A percentile compares a stretch with the other conserved stretches of the same genome.
phyloP scores from a whole-genome alignment of 1,284 basidiomycete species.

The Pyrrhoderma noxium region DNA sequence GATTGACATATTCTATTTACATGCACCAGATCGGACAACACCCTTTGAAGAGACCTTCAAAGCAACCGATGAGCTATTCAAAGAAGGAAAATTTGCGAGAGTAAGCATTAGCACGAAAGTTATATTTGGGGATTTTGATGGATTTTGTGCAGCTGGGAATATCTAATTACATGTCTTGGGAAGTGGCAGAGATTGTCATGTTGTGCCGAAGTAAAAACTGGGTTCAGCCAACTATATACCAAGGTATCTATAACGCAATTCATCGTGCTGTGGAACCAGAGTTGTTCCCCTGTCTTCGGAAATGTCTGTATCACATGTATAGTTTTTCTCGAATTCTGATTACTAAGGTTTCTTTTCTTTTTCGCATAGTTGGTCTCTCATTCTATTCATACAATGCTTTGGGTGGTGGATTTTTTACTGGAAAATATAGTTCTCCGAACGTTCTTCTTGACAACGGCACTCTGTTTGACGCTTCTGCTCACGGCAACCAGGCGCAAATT shows the following conservation, averaged over 20 bases:
- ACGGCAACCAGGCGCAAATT: constrained; percentile 8
- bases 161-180: constrained; percentile 41
- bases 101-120: background rate
- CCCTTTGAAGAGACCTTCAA: constrained; percentile 30
- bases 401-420: constrained; percentile 40
- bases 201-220: constrained; percentile 46
- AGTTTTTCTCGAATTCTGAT: constrained; percentile 25
- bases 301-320: constrained; percentile 42
- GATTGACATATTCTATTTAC: constrained; percentile 40
- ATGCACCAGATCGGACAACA: constrained; percentile 37
- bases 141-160: constrained; percentile 31
- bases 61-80: constrained; percentile 37
- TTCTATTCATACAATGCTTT: constrained; percentile 24
- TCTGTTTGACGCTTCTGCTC: constrained; percentile 29
- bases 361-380: constrained; percentile 17
- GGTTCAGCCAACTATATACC: constrained; percentile 47
- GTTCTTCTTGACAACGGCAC: constrained; percentile 26
- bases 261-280: constrained; percentile 48
- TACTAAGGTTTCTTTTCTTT: background rate
- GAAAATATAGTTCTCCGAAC: constrained; percentile 33
- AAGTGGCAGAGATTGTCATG: constrained; percentile 47
- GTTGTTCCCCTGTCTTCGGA: constrained; percentile 48
- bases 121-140: background rate
- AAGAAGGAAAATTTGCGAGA: constrained; percentile 39
- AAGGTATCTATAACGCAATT: constrained; percentile 49